Base-by-base conservation (phyloP, 1,284 basidiomycete species). In the Anthracocystis walkeri region DNA sequence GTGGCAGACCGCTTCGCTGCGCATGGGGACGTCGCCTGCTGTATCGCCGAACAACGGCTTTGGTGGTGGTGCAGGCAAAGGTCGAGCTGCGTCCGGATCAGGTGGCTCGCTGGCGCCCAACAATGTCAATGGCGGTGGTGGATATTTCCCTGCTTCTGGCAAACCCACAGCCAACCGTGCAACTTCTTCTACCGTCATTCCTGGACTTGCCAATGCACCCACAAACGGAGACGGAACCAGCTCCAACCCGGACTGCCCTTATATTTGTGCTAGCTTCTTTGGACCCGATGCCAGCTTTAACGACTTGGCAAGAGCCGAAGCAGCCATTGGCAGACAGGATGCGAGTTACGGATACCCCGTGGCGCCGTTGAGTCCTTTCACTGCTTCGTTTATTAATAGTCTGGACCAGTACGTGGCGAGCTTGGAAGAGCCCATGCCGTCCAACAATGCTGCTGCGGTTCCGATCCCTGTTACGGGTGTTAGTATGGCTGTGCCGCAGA, bases 321-420 rank as follows among this genome's bases (percentile, higher is more conserved):
- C 72, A 0, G 72, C 67, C 2, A 70, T 71, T 31, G 73, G 73
- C 12, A 20, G 73, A 21, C 68, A 75, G 42, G 73, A 75, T n/a
- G 68, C 68, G 1, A 67, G 64, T 29, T 71, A 48, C 35, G 61
- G 63, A 8, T 65, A 75, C 20, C 73, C 73, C 0, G 67, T 75
- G 0, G 73, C 73, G 6, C 73, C 73, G 2, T 21, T 75, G 27
- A 67, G 64, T 31, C 73, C 73, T 0, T 75, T 75, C 33, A 75
- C 73, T 0, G 67, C 67, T 2, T 59, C 67, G 44, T 75, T 75
- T 25, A 75, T 75, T 51, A 65, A 71, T 33, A 67, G 64, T 41
- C 50, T 75, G 20, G 73, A 75, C 41, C 67, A 75, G 67, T 75
- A 75, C 48, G 73, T 71, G 33, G 64, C 73, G 5, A 69, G 66